Evolutionary conservation across 805 yeast genomes (phyloP).

Genomic region (Zygoascus tannicola): DNA sequence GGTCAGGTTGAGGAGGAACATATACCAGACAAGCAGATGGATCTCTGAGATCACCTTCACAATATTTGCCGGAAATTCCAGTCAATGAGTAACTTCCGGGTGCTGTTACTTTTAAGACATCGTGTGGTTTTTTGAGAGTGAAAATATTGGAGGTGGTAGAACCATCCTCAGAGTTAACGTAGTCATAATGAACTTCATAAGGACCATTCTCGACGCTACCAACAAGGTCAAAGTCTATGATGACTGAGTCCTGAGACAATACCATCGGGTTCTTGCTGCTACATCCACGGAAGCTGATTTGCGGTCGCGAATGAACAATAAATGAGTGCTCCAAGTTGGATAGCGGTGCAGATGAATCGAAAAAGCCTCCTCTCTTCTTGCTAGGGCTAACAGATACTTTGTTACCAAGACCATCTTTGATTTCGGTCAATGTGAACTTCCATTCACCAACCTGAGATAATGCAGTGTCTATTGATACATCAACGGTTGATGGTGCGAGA

Average conservation of each 20-base stretch:
- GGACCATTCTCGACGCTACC: slow-evolving; percentile 37
- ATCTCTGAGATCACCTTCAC: slow-evolving; percentile 59
- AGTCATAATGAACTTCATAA: slow-evolving; percentile 27
- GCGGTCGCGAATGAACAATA: slow-evolving; percentile 48
- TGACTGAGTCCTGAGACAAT: slow-evolving; percentile 20
- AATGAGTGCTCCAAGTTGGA: slow-evolving; percentile 38
- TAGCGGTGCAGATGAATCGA: slow-evolving; percentile 19
- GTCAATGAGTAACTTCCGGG: slow-evolving; percentile 62
- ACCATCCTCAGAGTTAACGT: neutral
- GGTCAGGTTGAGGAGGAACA: slow-evolving; percentile 44
- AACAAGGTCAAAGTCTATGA: slow-evolving; percentile 13
- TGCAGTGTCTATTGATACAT: slow-evolving; percentile 36
- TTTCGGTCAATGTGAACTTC: slow-evolving; percentile 45
- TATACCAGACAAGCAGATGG: slow-evolving; percentile 47
- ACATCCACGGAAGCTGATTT: slow-evolving; percentile 34
- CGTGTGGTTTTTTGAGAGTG: neutral
- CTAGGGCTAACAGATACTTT: slow-evolving; percentile 25
- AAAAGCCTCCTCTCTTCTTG: slow-evolving; percentile 1
- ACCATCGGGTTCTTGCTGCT: slow-evolving; percentile 24
- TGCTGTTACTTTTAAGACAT: slow-evolving; percentile 21
- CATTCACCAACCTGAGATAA: slow-evolving; percentile 42
- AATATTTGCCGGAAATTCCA: slow-evolving; percentile 47
- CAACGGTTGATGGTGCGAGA: slow-evolving; percentile 31
- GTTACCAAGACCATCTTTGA: slow-evolving; percentile 64
- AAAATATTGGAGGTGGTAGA: neutral